A percentile compares a stretch with the other conserved stretches of the same genome.
These are phyloP conservation scores for Dothistroma septosporum DNA, from an alignment of 2,329 filamentous ascomycete genomes.

Conservation along the genomic window DNA sequence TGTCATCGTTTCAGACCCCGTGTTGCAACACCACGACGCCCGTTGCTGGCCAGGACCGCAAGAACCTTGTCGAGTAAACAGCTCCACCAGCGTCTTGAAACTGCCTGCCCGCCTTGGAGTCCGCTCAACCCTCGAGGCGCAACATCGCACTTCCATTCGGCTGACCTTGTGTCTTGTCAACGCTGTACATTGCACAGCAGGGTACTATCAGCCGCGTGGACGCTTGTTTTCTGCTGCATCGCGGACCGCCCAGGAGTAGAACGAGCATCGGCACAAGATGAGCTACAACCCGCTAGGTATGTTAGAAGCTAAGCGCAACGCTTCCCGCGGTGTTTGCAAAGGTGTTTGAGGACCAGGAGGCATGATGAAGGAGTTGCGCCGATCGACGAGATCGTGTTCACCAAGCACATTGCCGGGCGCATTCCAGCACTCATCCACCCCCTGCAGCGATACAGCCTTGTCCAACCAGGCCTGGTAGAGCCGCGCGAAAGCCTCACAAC, in stretches of 20 bases:
- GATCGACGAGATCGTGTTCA: background rate
- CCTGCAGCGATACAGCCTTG: background rate
- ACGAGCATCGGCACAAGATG: conserved; percentile 14
- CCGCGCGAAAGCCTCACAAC: conserved; percentile 2
- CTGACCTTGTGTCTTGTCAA: background rate
- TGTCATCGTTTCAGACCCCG: background rate
- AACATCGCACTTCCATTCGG: background rate
- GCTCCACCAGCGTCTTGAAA: conserved; percentile 4
- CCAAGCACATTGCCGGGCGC: conserved; percentile 12
- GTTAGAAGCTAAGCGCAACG: conserved; percentile 5
- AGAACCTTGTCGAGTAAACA: conserved; percentile 4
- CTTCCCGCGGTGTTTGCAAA: conserved; percentile 11
- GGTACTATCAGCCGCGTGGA: background rate
- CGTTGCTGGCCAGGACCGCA: conserved; percentile 4
- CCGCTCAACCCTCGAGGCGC: conserved; percentile 6
- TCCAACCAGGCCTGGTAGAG: background rate
- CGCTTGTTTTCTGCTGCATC: background rate
- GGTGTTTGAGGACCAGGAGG: conserved; percentile 9
- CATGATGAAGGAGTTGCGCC: conserved; percentile 1
- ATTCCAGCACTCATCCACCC: conserved; percentile 18
- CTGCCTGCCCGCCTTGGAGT: background rate
- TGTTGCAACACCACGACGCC: background rate
- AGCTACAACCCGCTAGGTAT: conserved; percentile 27
- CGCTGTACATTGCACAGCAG: background rate
- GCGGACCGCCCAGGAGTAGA: background rate